A percentile compares a stretch with the other conserved stretches of the same genome.
phyloP scores from a whole-genome alignment of 495 filamentous ascomycete genomes.

The Glutinoglossum americanum region DNA sequence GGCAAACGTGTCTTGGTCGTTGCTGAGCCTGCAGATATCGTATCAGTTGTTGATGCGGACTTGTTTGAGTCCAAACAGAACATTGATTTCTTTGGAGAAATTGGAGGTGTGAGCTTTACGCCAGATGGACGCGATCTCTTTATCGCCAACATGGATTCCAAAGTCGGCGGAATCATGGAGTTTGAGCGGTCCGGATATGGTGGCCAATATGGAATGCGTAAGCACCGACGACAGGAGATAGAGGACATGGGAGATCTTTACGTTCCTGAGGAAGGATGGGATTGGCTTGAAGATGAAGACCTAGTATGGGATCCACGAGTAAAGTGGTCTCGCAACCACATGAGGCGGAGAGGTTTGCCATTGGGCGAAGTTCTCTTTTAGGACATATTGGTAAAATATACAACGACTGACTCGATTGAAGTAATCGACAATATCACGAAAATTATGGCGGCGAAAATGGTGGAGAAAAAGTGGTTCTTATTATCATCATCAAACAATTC shows the following conservation, averaged over 20 bases:
- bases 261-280: background rate
- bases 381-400: background rate
- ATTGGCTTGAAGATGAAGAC: constrained; percentile 1
- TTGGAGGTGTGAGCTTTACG: constrained; percentile 54
- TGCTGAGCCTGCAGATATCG: constrained; percentile 66
- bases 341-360: background rate
- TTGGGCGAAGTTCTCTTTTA: background rate
- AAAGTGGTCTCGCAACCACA: background rate
- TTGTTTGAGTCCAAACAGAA: constrained; percentile 47
- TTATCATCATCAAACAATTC: background rate
- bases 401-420: background rate
- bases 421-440: background rate
- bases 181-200: constrained; percentile 1
- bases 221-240: constrained; percentile 1
- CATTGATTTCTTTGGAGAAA: constrained; percentile 69
- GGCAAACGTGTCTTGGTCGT: constrained; percentile 55
- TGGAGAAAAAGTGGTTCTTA: background rate
- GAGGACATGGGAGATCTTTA: constrained; percentile 1
- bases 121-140: constrained; percentile 50
- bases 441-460: background rate
- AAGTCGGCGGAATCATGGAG: constrained; percentile 29
- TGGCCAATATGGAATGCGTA: background rate
- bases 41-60: constrained; percentile 56
- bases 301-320: background rate
- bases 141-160: constrained; percentile 51